Evolutionary conservation across 345 rosid genomes (phyloP), one percentile per base, ranked within the genome.

Genomic region (Pelargonium nanum): DNA sequence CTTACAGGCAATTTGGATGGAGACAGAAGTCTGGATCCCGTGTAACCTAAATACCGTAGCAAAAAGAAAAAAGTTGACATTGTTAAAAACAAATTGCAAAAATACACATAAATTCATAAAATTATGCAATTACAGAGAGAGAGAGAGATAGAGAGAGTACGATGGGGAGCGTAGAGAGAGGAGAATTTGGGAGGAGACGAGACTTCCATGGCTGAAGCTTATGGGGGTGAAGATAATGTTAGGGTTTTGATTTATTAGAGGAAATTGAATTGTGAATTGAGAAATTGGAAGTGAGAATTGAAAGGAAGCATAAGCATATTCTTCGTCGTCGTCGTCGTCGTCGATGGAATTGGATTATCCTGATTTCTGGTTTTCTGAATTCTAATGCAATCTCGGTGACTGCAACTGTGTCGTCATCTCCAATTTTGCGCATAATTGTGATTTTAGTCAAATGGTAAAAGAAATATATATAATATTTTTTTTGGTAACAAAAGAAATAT

Each of bases 151-250:
- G 16, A n/a, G 44, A 9, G 50, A 1, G 22, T 10, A 67, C 60
- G 19, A n/a, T 22, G 5, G 2, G 30, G 60, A 24, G 34, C 9
- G 28, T 0, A 20, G 12, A 23, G 24, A 44, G 55, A 1, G 24
- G 0, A 21, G 66, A 20, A 28, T 26, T 34, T 51, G 60, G 65
- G 62, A 50, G 57, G 56, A 54, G 83, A 75, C 74, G 78, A 74
- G 69, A 77, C 65, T 40, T 79, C 88, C 91, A 85, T 85, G 68
- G 68, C 62, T 44, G 71, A 61, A 24, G n/a, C 24, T 60, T 30
- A 32, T 34, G 19, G 4, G 6, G 26, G n/a, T 63, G 30, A 48
- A 24, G 30, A 8, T 6, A 24, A 20, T 45, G 26, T 24, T 23
- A 24, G 21, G 3, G 56, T 13, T 61, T 26, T 62, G 54, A 2